Percentiles rank a stretch among this genome's conserved stretches.
Conservation (phyloP, 2,329 filamentous ascomycete species). For the Nothophaeocryptopus gaeumannii region DNA sequence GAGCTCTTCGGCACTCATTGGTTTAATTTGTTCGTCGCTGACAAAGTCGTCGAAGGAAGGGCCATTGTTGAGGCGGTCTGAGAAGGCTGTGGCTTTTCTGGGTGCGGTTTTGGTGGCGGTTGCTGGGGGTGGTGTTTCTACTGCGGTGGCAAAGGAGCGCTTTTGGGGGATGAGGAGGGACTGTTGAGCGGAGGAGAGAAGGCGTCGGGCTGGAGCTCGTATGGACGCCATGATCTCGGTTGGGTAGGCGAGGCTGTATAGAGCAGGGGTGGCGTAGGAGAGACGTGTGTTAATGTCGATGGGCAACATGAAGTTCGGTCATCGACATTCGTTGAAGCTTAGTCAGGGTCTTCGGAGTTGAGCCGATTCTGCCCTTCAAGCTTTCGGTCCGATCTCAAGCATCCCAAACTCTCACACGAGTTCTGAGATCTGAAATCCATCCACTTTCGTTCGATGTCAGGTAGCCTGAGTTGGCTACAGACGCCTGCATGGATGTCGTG, state of each 20-base stretch:
- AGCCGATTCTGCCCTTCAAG: not conserved
- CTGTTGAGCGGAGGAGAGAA: slow-evolving; percentile 14
- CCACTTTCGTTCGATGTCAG: too few species aligned
- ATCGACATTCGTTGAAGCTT: too few species aligned
- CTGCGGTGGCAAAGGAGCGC: slow-evolving; percentile 45
- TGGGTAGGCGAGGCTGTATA: not conserved
- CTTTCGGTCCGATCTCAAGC: slow-evolving; percentile 2
- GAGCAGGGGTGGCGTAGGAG: slow-evolving; percentile 1
- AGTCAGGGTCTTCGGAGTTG: not conserved
- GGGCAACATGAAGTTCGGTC: too few species aligned
- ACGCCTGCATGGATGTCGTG: slow-evolving; percentile 29
- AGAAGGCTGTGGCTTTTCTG: slow-evolving; percentile 54
- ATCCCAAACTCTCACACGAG: too few species aligned
- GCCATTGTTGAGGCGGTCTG: slow-evolving; percentile 62
- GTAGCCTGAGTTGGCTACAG: too few species aligned
- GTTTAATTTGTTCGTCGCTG: slow-evolving; percentile 40
- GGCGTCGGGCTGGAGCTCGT: slow-evolving; percentile 17
- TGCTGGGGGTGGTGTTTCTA: slow-evolving; percentile 38
- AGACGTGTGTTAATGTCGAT: not conserved
- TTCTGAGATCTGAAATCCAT: too few species aligned
- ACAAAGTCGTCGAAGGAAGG: slow-evolving; percentile 65
- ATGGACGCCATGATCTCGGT: slow-evolving; percentile 18
- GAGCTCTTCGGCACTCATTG: slow-evolving; percentile 50
- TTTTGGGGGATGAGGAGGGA: slow-evolving; percentile 31
- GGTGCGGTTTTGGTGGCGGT: slow-evolving; percentile 33